A percentile compares a stretch with the other conserved stretches of the same genome.
Evolutionary conservation across 2,329 filamentous ascomycete species (phyloP).

Genomic region (Ascochyta koolunga): DNA sequence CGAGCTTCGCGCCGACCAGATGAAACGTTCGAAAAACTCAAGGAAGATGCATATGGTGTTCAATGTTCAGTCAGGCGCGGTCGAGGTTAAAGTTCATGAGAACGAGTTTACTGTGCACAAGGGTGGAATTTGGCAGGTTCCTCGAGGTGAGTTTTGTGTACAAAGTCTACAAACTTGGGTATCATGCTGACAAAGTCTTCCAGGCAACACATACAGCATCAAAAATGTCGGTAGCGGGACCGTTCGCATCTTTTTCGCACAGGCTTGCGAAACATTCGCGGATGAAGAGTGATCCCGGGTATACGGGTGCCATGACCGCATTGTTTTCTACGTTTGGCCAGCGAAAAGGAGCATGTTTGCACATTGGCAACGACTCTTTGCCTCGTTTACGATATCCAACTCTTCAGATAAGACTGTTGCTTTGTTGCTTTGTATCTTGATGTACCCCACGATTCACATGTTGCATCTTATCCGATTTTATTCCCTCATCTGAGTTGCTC

Average conservation of each 20-base stretch:
- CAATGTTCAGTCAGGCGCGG: conserved; percentile 83
- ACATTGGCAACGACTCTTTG: neutral
- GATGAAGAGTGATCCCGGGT: conserved; percentile 18
- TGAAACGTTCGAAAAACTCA: conserved; percentile 90
- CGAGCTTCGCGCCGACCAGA: conserved; percentile 80
- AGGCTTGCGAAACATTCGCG: conserved; percentile 69
- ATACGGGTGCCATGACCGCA: neutral
- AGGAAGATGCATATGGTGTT: conserved; percentile 97
- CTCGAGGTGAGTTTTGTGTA: conserved; percentile 74
- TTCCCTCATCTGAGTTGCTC: neutral
- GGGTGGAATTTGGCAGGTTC: conserved; percentile 92
- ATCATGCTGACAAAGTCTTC: neutral
- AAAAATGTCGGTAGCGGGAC: conserved; percentile 75
- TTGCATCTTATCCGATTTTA: neutral
- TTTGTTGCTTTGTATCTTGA: neutral
- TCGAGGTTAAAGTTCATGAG: conserved; percentile 78
- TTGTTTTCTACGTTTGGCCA: neutral
- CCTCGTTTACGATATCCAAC: neutral
- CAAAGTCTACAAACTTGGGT: neutral
- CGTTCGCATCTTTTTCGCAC: conserved; percentile 88
- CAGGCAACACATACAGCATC: conserved; percentile 94
- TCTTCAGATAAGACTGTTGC: neutral
- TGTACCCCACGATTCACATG: neutral
- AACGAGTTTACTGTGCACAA: conserved; percentile 81
- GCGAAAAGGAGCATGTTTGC: neutral